phyloP scores from a whole-genome alignment of 2,329 filamentous ascomycete genomes.

The Colletotrichum brevisporum region DNA sequence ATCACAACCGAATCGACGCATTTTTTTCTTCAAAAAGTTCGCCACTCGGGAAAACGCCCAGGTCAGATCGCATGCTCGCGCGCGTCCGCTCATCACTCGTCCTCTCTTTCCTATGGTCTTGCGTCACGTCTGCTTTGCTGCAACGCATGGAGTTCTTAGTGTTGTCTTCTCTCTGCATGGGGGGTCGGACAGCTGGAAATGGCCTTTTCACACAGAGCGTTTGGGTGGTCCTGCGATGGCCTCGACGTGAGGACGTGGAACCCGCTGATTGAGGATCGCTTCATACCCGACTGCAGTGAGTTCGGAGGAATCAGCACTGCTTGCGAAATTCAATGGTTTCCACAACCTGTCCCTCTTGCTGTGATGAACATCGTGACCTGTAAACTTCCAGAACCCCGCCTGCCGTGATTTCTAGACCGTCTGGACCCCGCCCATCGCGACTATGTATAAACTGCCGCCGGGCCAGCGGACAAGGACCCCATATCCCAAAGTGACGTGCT shows the following conservation, averaged over 20 bases:
- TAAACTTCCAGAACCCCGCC: background rate
- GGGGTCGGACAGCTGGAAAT: conserved; percentile 70
- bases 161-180: conserved; percentile 59
- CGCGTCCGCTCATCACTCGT: background rate
- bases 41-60: conserved; percentile 55
- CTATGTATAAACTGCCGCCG: too few species aligned
- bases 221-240: conserved; percentile 53
- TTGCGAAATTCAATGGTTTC: conserved; percentile 74
- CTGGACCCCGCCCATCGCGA: too few species aligned
- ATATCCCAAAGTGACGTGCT: conserved; percentile 8
- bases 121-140: conserved; percentile 13
- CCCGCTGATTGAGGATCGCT: conserved; percentile 74
- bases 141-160: conserved; percentile 38
- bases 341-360: conserved; percentile 43
- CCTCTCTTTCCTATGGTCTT: conserved; percentile 11
- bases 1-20: conserved; percentile 51
- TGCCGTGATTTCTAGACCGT: too few species aligned
- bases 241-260: conserved; percentile 73
- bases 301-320: conserved; percentile 63
- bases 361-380: background rate
- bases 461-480: too few species aligned
- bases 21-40: conserved; percentile 44
- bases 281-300: conserved; percentile 70
- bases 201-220: conserved; percentile 69
- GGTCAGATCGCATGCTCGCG: conserved; percentile 18